These are phyloP conservation scores for Ilyonectria destructans DNA, from an alignment of 2,329 filamentous ascomycete species.

Conservation along the genomic window DNA sequence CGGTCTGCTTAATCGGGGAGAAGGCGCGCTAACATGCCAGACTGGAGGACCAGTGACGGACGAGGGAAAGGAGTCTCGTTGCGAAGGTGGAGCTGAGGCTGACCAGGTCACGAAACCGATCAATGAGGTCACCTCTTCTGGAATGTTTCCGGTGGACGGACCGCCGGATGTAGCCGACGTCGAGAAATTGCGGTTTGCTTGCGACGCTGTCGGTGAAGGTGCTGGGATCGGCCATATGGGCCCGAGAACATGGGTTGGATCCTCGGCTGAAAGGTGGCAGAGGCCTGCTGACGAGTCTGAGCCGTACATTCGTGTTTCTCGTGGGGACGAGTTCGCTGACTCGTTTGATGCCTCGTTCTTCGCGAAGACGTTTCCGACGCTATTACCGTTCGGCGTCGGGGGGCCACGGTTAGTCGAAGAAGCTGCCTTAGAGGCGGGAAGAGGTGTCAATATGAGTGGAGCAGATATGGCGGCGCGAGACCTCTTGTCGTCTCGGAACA, in stretches of 20 bases:
- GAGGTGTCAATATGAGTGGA: too few relatives aligned
- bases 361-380: slow-evolving; percentile 34
- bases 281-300: background rate
- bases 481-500: slow-evolving; percentile 14
- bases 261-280: slow-evolving; percentile 5
- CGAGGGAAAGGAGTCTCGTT: background rate
- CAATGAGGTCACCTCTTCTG: background rate
- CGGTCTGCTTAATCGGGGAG: background rate
- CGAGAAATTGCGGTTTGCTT: slow-evolving; percentile 9
- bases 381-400: slow-evolving; percentile 30
- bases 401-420: slow-evolving; percentile 22
- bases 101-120: background rate
- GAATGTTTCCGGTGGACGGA: slow-evolving; percentile 15
- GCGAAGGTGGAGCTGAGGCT: background rate
- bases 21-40: background rate
- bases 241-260: background rate
- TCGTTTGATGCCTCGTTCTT: slow-evolving; percentile 32
- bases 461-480: background rate
- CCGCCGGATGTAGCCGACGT: background rate
- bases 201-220: background rate
- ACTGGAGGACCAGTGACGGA: too few relatives aligned
- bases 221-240: background rate
- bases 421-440: background rate
- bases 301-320: slow-evolving; percentile 25
- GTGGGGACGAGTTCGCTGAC: slow-evolving; percentile 34